Percentiles rank a stretch among this genome's conserved stretches.
These are phyloP conservation scores for Botryotinia globosa DNA, from an alignment of 2,329 filamentous ascomycete species.

Conservation along the genomic window DNA sequence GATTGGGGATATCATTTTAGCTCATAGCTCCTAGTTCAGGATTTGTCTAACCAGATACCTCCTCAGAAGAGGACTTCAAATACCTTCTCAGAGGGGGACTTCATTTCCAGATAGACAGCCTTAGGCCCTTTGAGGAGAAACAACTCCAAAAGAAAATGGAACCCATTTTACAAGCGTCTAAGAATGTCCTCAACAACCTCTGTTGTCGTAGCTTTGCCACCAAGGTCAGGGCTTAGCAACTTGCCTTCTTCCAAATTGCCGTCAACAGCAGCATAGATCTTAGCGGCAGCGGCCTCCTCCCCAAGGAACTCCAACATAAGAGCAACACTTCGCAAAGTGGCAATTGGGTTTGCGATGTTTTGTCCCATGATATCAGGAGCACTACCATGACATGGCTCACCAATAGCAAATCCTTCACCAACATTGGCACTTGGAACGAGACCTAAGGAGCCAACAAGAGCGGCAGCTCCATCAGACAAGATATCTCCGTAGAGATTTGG, in stretches of 20 bases:
- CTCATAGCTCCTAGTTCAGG: slow-evolving; percentile 16
- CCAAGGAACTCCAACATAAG: slow-evolving; percentile 96
- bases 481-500: slow-evolving; percentile 98
- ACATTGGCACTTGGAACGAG: slow-evolving; percentile 95
- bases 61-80: slow-evolving; percentile 16
- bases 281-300: slow-evolving; percentile 79
- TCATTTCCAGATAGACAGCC: slow-evolving; percentile 16
- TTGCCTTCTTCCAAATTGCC: slow-evolving; percentile 80
- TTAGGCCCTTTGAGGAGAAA: slow-evolving; percentile 5
- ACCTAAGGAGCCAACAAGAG: slow-evolving; percentile 86
- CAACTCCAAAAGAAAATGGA: slow-evolving; percentile 20
- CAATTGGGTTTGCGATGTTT: slow-evolving; percentile 94
- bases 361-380: slow-evolving; percentile 93
- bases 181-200: slow-evolving; percentile 87
- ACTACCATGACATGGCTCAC: slow-evolving; percentile 95
- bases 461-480: slow-evolving; percentile 90
- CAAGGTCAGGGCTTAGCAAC: slow-evolving; percentile 84
- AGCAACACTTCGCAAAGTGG: slow-evolving; percentile 84
- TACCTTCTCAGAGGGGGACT: slow-evolving; percentile 15
- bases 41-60: slow-evolving; percentile 9
- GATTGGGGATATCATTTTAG: slow-evolving; percentile 17
- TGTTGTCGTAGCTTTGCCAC: slow-evolving; percentile 79
- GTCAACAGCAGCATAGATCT: slow-evolving; percentile 90
- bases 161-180: slow-evolving; percentile 63
- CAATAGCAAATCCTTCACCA: slow-evolving; percentile 89